phyloP scores from a whole-genome alignment of 495 filamentous ascomycete species.

The Rhypophila decipiens region DNA sequence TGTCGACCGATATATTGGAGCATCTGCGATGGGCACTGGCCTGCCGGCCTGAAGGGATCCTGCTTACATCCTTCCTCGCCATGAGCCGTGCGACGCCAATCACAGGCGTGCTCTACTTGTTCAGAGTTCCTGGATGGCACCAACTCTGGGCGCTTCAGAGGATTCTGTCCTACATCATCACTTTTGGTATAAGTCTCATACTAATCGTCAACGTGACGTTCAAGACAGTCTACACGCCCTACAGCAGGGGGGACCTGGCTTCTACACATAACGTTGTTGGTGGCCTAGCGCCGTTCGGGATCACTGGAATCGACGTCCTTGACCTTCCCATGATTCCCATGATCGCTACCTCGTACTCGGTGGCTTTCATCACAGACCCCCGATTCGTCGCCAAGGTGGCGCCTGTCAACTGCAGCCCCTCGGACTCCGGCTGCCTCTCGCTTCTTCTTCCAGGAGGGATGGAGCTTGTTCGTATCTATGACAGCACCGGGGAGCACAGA shows the following conservation, averaged over 20 bases:
- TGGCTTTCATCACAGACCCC: constrained; percentile 8
- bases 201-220: constrained; percentile 8
- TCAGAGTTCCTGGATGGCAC: constrained; percentile 1
- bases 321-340: constrained; percentile 2
- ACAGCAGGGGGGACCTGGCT: not conserved
- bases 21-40: constrained; percentile 7
- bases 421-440: constrained; percentile 3
- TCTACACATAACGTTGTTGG: constrained; percentile 1
- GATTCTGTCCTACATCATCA: constrained; percentile 4
- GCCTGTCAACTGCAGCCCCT: constrained; percentile 2
- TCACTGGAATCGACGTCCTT: constrained; percentile 1
- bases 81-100: constrained; percentile 8
- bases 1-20: constrained; percentile 6
- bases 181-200: constrained; percentile 2
- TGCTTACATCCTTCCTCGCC: constrained; percentile 9
- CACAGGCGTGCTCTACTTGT: constrained; percentile 3
- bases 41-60: constrained; percentile 4
- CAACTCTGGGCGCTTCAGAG: constrained; percentile 9
- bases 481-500: not conserved
- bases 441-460: constrained; percentile 7
- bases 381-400: constrained; percentile 7
- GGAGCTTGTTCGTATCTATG: constrained; percentile 5
- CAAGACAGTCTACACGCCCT: constrained; percentile 10
- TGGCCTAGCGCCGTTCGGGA: constrained; percentile 3
- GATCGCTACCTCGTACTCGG: constrained; percentile 2